Base-by-base conservation (phyloP, 1,139 yeast species). In the Yamadazyma membranifaciens region DNA sequence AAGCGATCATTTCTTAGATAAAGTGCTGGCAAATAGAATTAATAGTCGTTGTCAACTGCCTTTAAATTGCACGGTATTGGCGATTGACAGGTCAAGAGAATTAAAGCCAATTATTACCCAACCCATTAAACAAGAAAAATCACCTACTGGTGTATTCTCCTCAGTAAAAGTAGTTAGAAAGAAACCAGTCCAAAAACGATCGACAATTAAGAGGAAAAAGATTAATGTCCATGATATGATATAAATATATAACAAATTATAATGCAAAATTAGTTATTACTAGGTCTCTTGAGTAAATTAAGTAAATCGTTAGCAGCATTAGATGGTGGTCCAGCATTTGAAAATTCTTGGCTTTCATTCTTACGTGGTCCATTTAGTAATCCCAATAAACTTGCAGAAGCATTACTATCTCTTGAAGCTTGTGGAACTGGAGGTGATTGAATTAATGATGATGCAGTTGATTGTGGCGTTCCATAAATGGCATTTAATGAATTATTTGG, bases 381-480 rank as follows among this genome's bases (percentile, higher is more conserved):
- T 26, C 49, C 46, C 17, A 54, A 42, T 25, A 54, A 41, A 38
- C 47, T 49, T n/a, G 53, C 49, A 16, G 53, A 46, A 14, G 53
- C 54, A 29, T 33, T 42, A n/a, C 44, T n/a, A 31, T 39, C 24
- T 36, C 33, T 37, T n/a, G 35, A 29, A 13, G 11, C 29, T 31
- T 26, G 36, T 22, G 17, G 33, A 11, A 22, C 13, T 17, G 39
- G 32, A 13, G 38, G 24, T 31, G 39, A 14, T 20, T 33, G 24
- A 26, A 9, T 24, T n/a, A 2, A 27, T 15, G 34, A n/a, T 9
- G 25, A 3, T 13, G 31, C 10, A 17, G 16, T 15, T n/a, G 10
- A 13, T 10, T 33, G 10, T 7, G 33, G 34, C 6, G 33, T 28
- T 4, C 49, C 47, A 33, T 46, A 47, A 26, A 47, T 46, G 26